Conservation (phyloP, 768 basidiomycete species). For the Stropharia rugosoannulata region DNA sequence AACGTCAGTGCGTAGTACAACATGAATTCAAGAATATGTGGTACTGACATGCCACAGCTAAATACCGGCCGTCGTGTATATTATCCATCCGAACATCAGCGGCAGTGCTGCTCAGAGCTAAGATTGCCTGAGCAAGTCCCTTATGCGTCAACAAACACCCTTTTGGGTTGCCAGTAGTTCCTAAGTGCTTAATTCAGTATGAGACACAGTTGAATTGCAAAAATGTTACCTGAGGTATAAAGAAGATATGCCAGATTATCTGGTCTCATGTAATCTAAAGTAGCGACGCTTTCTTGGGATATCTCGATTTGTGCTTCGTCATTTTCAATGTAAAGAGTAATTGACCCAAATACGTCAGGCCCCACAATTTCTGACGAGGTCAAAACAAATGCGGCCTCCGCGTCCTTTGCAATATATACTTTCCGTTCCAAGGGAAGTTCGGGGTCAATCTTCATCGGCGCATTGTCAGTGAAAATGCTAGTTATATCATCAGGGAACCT, state of each 20-base stretch:
- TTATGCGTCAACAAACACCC: slow-evolving; percentile 42
- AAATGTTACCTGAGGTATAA: slow-evolving; percentile 44
- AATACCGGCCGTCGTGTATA: slow-evolving; percentile 27
- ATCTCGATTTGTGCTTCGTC: slow-evolving; percentile 25
- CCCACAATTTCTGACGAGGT: slow-evolving; percentile 23
- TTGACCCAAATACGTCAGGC: slow-evolving; percentile 21
- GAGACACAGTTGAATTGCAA: background rate
- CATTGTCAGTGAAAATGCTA: background rate
- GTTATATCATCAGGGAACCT: slow-evolving; percentile 10
- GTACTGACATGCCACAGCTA: slow-evolving; percentile 44
- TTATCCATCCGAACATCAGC: slow-evolving; percentile 27
- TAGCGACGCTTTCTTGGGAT: slow-evolving; percentile 21
- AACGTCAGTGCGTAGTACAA: slow-evolving; percentile 4
- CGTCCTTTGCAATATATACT: slow-evolving; percentile 42
- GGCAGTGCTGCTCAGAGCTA: slow-evolving; percentile 32
- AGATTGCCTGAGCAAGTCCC: slow-evolving; percentile 29
- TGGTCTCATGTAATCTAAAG: slow-evolving; percentile 26
- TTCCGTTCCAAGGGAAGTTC: slow-evolving; percentile 47
- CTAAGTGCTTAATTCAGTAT: slow-evolving; percentile 20
- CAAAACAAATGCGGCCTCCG: slow-evolving; percentile 40
- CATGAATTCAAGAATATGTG: background rate
- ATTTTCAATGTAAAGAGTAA: slow-evolving; percentile 24
- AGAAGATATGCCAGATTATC: slow-evolving; percentile 41
- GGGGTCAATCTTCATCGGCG: slow-evolving; percentile 41
- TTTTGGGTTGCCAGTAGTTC: slow-evolving; percentile 52